These are phyloP conservation scores for Colletotrichum sp. DNA, from an alignment of 2,329 filamentous ascomycete species.

Conservation along the genomic window DNA sequence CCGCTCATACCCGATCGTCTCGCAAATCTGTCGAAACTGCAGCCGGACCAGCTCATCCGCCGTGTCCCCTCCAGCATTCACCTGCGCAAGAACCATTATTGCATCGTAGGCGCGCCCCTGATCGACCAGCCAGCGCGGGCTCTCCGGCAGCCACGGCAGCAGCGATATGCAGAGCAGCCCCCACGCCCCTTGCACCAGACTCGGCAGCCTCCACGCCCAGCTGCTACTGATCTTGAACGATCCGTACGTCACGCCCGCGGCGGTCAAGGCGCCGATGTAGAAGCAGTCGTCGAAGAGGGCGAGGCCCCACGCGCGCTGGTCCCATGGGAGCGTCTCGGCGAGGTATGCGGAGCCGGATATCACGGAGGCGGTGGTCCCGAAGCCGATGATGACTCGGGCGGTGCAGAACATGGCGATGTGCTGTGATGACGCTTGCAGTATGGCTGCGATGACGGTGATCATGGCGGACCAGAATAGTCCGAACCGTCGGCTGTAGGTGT, in stretches of 20 bases:
- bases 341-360: neutral
- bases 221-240: neutral
- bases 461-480: neutral
- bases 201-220: conserved; percentile 3
- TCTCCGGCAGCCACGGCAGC: conserved; percentile 3
- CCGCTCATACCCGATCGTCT: neutral
- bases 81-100: neutral
- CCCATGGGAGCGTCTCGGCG: neutral
- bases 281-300: neutral
- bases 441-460: neutral
- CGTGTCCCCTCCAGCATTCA: neutral
- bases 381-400: neutral
- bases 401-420: conserved; percentile 11
- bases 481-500: neutral
- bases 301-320: neutral
- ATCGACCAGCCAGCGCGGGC: neutral
- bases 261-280: neutral
- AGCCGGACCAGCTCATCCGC: neutral
- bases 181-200: neutral
- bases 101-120: neutral
- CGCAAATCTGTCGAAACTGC: conserved; percentile 5
- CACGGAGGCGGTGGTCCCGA: neutral
- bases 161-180: neutral
- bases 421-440: neutral
- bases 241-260: neutral